Conservation (phyloP, 352 stramenopile genomes). For the Poterioochromonas sp. region DNA sequence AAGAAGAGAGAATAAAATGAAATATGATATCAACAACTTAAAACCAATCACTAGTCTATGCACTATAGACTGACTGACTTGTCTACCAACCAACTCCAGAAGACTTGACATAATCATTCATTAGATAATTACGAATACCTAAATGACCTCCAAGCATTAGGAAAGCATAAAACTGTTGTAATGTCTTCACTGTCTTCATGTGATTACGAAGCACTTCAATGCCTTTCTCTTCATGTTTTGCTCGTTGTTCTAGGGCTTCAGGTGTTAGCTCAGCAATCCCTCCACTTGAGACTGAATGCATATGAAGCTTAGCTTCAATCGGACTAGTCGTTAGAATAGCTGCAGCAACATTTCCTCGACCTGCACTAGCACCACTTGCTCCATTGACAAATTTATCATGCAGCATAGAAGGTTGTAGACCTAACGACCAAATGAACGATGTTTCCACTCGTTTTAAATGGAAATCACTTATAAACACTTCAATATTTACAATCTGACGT, state of each 20-base stretch:
- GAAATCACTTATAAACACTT: slow-evolving; percentile 16
- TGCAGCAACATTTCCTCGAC: too few species aligned
- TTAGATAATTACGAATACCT: neutral
- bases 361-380: too few species aligned
- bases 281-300: too few species aligned
- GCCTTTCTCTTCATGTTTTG: neutral
- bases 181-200: neutral
- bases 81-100: neutral
- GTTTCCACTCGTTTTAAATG: neutral
- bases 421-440: neutral
- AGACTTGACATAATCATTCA: neutral
- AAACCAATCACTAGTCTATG: too few species aligned
- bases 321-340: too few species aligned
- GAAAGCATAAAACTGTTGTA: neutral
- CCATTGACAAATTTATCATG: too few species aligned
- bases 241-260: neutral
- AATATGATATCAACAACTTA: too few species aligned
- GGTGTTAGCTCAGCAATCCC: neutral
- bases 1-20: too few species aligned
- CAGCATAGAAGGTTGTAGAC: neutral
- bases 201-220: neutral
- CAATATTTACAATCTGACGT: neutral
- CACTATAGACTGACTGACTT: too few species aligned
- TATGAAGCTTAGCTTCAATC: too few species aligned
- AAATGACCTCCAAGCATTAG: neutral